Base-by-base conservation (phyloP, 108 stramenopile genomes). In the Pseudonitzschia delicatissima region DNA sequence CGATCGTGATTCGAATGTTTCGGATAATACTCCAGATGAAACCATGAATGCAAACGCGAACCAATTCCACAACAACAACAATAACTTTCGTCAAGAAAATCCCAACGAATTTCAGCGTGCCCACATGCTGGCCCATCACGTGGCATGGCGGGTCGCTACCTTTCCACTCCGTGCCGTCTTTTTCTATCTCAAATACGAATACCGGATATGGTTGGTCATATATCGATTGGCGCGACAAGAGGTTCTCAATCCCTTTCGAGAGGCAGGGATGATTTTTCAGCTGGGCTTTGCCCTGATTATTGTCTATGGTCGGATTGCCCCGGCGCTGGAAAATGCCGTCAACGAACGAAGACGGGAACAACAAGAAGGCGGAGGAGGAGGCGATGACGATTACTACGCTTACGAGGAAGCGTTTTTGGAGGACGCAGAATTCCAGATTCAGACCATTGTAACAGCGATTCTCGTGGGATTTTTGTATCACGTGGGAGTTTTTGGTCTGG, bases 321-420 rank as follows among this genome's bases (percentile, higher is more conserved):
- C 53, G 32, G 53, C 53, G 9, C 5, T 55, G 17, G 53, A 55
- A 27, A 25, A 55, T n/a, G 53, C 34, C 13, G 28, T 23, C n/a
- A 29, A 55, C 8, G 31, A 55, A 15, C n/a, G n/a, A n/a, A n/a
- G n/a, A n/a, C n/a, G n/a, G n/a, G 8, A 55, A 55, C 53, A 55
- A 5, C n/a, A 31, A 55, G 9, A 55, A 15, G 11, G 31, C 13
- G 53, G 31, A n/a, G 31, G 31, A 3, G 31, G 31, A 3, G 53
- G n/a, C n/a, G 53, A 55, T 33, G 53, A 55, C 12, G 53, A 55
- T n/a, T 55, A 23, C 53, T 55, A 33, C 4, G 53, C 4, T 13
- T 5, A 0, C 8, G 53, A 28, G 5, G 53, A 55, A 4, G 32
- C n/a, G n/a, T 31, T 33, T 32, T 20, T 55, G 32, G 53, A 55